These are phyloP conservation scores for Plasmopara muralis DNA, from an alignment of 352 stramenopile species.

Conservation along the genomic window DNA sequence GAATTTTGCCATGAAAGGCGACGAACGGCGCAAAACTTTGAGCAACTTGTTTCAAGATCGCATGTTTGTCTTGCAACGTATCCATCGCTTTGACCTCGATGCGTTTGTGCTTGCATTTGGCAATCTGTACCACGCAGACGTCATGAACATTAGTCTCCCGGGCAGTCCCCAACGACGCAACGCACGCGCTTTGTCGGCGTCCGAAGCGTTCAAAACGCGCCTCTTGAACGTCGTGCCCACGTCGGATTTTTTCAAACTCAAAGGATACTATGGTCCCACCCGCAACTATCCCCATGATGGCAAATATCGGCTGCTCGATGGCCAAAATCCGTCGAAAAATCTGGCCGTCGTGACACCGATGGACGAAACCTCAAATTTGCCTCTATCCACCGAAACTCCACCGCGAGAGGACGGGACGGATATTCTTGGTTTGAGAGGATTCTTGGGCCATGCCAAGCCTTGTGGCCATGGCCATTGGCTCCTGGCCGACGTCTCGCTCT, in stretches of 20 bases:
- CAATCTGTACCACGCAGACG: conserved; percentile 62
- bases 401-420: conserved; percentile 17
- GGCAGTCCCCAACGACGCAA: conserved; percentile 51
- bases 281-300: conserved; percentile 13
- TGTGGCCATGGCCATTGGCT: conserved; percentile 71
- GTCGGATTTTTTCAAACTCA: conserved; percentile 61
- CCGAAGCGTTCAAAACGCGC: conserved; percentile 53
- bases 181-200: conserved; percentile 45
- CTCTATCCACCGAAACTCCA: conserved; percentile 1
- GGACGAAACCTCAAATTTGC: conserved; percentile 6
- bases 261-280: conserved; percentile 35
- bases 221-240: conserved; percentile 57
- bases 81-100: conserved; percentile 77
- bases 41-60: conserved; percentile 70
- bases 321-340: conserved; percentile 16
- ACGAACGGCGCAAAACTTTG: conserved; percentile 66
- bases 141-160: conserved; percentile 72
- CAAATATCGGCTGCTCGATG: conserved; percentile 21
- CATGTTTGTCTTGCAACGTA: conserved; percentile 70
- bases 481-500: conserved; percentile 70
- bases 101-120: conserved; percentile 69
- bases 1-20: conserved; percentile 83
- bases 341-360: conserved; percentile 17
- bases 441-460: conserved; percentile 28
- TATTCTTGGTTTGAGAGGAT: conserved; percentile 12